Base-by-base conservation (phyloP, 805 yeast genomes). In the Clavispora asparagi region DNA sequence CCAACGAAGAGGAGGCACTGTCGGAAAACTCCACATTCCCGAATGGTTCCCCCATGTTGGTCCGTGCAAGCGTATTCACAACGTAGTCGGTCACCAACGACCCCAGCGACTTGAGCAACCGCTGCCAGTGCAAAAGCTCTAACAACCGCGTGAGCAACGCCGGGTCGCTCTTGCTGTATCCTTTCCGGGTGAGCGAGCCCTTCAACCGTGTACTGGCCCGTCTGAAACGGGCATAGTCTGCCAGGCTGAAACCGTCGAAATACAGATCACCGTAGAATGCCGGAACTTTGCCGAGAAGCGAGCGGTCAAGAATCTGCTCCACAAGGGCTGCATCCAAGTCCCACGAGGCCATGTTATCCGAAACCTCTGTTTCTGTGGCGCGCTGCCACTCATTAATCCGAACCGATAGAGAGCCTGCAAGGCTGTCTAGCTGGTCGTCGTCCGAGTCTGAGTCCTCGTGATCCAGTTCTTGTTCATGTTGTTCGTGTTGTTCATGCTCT, bases 321-420 rank as follows among this genome's bases (percentile, higher is more conserved):
- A 44, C 43, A 14, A 54, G 44, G n/a, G 53, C 55, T 23, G 49
- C 53, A 32, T 54, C 58, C 41, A 54, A 43, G 42, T 51, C 58
- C 58, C 58, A 54, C 29, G 55, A 51, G 11, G 58, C 58, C 14
- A 53, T 46, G 39, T 54, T 53, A 37, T 54, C 58, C 17, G 51
- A 44, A 4, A 54, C 52, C 16, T 43, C 35, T 4, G 55, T 30
- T 11, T 48, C 51, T 4, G 47, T 50, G 29, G 55, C 39, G 32
- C 40, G 45, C 45, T 53, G 58, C 58, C 58, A 54, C 27, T 44
- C 51, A 35, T 51, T 38, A 8, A 54, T 54, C 4, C 57, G 43
- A 42, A 38, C 42, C 12, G 53, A 48, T 13, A 54, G 56, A 27
- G 53, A 33, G 31, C 36, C 27, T 8, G 50, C 44, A 17, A 46